Evolutionary conservation across 129 eudicot genomes (phyloP), one percentile per base, ranked within the genome.

Genomic region (Arctium minus): DNA sequence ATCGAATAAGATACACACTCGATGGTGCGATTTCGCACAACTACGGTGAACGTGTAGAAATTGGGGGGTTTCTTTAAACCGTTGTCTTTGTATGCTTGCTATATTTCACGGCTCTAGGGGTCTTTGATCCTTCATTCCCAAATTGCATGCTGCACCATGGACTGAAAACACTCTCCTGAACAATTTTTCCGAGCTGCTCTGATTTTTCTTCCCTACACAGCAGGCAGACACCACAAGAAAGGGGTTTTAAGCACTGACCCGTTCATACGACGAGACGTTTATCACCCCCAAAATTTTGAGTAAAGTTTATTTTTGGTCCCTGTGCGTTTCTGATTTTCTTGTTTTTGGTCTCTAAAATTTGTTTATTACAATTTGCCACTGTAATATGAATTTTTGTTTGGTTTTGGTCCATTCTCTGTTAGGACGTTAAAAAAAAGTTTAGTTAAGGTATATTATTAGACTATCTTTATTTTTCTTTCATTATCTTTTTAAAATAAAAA

Each of bases 11-110:
- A 79, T 69, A 15, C 46, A 38, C 37, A 7, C 7, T 1, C n/a
- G 85, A 73, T 81, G 56, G 39, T 72, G 32, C 17, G 74, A 32
- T 17, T 56, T 81, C 73, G 60, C 67, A 39, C 69, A 68, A 68
- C 35, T 75, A n/a, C 0, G 85, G 37, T 65, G 68, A 37, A 17
- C n/a, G n/a, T 60, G 17, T 42, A 46, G 35, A 22, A 76, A 75
- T 69, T 76, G 71, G 60, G 69, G 17, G 40, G 6, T 73, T 60
- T 74, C 42, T 17, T 64, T 65, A 64, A 74, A 35, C 17, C 78
- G 65, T 56, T 53, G 65, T 15, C 27, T 17, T 56, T 44, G 65
- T 13, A 80, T 39, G 77, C 6, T 22, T 40, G 56, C 62, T 22
- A 22, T 73, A 38, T 39, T n/a, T 53, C 27, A 53, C 15, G 65